phyloP scores from a whole-genome alignment of 176 grass and related monocot genomes.

The Zea mays region DNA sequence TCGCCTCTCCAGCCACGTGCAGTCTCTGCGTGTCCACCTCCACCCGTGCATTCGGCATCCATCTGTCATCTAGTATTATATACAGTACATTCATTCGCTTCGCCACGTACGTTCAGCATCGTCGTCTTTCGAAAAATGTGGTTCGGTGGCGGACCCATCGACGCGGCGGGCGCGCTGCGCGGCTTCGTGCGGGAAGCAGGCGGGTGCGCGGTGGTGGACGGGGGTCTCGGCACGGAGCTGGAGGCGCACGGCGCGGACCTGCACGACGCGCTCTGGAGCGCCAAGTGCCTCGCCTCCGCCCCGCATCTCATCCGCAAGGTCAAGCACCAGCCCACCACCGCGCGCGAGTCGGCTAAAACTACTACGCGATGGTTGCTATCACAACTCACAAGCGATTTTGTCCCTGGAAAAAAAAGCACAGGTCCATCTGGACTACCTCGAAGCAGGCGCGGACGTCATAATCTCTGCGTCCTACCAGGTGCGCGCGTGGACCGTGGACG shows the following conservation, averaged over 20 bases:
- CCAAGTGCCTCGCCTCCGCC: constrained; percentile 58
- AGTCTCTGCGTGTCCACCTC: not conserved
- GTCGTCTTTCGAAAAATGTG: not conserved
- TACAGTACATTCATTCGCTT: not conserved
- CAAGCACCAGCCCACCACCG: not conserved
- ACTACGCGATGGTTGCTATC: not conserved
- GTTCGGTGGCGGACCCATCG: not conserved
- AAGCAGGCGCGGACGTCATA: constrained; percentile 36
- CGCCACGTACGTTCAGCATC: not conserved
- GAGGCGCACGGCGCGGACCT: constrained; percentile 68
- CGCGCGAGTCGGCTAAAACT: not conserved
- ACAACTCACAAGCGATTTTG: not conserved
- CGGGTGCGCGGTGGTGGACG: constrained; percentile 60
- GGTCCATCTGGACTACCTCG: constrained; percentile 40
- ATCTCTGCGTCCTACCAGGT: constrained; percentile 40
- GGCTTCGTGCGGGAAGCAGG: constrained; percentile 47
- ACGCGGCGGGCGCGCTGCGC: constrained; percentile 27
- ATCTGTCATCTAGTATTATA: no score
- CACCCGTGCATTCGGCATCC: no score
- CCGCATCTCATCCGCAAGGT: constrained; percentile 74
- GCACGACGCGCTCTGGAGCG: constrained; percentile 67
- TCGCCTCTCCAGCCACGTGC: not conserved
- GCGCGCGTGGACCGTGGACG: not conserved
- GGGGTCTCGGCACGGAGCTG: constrained; percentile 71
- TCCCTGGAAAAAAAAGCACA: not conserved